Evolutionary conservation across 768 basidiomycete genomes (phyloP).

Genomic region (Neoboletus brunneissimus): DNA sequence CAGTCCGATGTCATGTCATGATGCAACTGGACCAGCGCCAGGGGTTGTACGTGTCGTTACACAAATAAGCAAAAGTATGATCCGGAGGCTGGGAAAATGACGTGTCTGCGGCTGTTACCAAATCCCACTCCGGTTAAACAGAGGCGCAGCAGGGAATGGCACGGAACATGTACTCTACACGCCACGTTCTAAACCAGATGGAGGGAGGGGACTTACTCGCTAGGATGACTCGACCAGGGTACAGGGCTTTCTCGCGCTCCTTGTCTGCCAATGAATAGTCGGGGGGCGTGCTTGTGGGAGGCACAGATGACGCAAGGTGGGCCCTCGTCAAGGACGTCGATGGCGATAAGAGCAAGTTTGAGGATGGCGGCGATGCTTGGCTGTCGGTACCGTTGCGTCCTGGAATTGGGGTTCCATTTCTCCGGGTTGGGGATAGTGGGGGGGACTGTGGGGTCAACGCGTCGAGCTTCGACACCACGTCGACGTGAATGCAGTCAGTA

Average conservation of each 20-base stretch:
- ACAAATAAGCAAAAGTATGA: conserved; percentile 8
- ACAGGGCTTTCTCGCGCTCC: conserved; percentile 71
- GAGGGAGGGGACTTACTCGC: conserved; percentile 60
- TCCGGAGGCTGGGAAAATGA: conserved; percentile 8
- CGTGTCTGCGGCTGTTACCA: background rate
- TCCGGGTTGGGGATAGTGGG: conserved; percentile 19
- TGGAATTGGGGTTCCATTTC: conserved; percentile 30
- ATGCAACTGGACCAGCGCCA: background rate
- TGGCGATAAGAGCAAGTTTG: conserved; percentile 29
- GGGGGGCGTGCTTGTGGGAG: conserved; percentile 14
- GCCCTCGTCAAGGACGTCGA: conserved; percentile 25
- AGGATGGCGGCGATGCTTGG: conserved; percentile 23
- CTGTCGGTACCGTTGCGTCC: conserved; percentile 13
- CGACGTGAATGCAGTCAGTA: background rate
- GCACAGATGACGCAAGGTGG: conserved; percentile 29
- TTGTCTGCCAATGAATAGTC: conserved; percentile 42
- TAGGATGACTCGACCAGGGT: conserved; percentile 79
- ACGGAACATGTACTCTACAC: background rate
- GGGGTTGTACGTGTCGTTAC: conserved; percentile 7
- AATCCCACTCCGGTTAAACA: background rate
- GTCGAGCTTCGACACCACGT: conserved; percentile 46
- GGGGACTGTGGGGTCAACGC: conserved; percentile 33
- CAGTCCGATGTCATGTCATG: conserved; percentile 3
- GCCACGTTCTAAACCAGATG: background rate
- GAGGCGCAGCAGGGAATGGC: background rate